Evolutionary conservation across 805 yeast species (phyloP).

Genomic region (Yamadazyma endophytica): DNA sequence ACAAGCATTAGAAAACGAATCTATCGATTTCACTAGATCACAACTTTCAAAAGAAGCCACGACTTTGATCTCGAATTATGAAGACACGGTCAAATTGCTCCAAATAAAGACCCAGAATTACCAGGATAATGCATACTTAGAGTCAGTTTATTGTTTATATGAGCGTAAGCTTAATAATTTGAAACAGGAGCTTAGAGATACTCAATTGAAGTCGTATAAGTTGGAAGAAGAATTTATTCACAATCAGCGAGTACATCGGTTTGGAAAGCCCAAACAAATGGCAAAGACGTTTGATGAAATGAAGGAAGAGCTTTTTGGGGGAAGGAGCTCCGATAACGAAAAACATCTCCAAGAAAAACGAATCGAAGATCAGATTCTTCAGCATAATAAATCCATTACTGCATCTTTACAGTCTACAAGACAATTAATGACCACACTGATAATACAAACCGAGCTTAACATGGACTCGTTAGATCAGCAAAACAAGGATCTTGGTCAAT

Average conservation of each 20-base stretch:
- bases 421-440: conserved; percentile 45
- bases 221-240: conserved; percentile 25
- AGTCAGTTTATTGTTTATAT: conserved; percentile 4
- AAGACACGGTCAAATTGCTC: conserved; percentile 12
- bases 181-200: conserved; percentile 20
- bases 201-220: conserved; percentile 24
- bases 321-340: conserved; percentile 12
- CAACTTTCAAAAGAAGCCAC: conserved; percentile 15
- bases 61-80: conserved; percentile 14
- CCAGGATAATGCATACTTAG: neutral
- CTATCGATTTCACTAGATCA: conserved; percentile 15
- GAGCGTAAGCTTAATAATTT: conserved; percentile 11
- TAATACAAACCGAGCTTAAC: conserved; percentile 49
- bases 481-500: conserved; percentile 32
- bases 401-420: conserved; percentile 44
- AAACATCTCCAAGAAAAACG: conserved; percentile 15
- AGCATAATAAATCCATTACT: conserved; percentile 45
- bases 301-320: conserved; percentile 19
- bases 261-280: conserved; percentile 9
- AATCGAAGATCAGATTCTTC: conserved; percentile 38
- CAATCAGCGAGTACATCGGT: conserved; percentile 26
- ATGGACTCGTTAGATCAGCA: conserved; percentile 46
- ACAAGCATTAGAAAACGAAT: conserved; percentile 7
- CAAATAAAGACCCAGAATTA: conserved; percentile 2
- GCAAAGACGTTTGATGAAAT: conserved; percentile 8